Evolutionary conservation across 257 asterid genomes (phyloP).

Genomic region (Solanum pennellii): DNA sequence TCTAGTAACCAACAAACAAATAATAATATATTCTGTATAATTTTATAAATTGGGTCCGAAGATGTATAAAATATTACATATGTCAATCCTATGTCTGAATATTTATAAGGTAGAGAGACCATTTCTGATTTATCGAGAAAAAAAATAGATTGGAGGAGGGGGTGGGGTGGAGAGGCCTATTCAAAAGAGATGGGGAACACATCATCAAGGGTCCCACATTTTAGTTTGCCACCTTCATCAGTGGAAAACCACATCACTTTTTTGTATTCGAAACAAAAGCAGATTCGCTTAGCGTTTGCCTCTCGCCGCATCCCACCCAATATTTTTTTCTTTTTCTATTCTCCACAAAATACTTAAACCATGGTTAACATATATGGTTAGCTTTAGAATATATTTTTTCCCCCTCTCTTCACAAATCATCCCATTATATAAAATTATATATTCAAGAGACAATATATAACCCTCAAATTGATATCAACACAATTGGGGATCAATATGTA

Average conservation of each 20-base stretch:
- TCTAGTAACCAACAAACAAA: not conserved
- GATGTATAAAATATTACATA: too few species aligned
- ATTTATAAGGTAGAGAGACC: too few species aligned
- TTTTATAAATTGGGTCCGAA: not conserved
- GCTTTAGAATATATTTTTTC: not conserved
- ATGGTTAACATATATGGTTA: not conserved
- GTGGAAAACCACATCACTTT: conserved; percentile 22
- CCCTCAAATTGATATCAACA: not conserved
- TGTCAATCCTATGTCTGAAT: not conserved
- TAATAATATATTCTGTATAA: not conserved
- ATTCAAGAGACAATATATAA: not conserved
- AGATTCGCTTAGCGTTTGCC: conserved; percentile 12
- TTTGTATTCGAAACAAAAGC: not conserved
- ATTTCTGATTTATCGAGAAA: too few species aligned
- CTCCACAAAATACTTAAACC: not conserved
- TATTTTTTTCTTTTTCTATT: not conserved
- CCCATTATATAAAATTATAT: not conserved
- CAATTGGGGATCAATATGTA: not conserved
- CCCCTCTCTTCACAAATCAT: not conserved
- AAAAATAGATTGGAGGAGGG: not conserved
- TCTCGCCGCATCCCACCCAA: conserved; percentile 16
- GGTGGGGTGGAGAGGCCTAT: too few species aligned
- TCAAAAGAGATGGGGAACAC: conserved; percentile 9
- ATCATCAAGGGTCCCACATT: conserved; percentile 11
- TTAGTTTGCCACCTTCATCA: conserved; percentile 8